Base-by-base conservation (phyloP, 148 eudicot genomes). In the Agrostemma githago region DNA sequence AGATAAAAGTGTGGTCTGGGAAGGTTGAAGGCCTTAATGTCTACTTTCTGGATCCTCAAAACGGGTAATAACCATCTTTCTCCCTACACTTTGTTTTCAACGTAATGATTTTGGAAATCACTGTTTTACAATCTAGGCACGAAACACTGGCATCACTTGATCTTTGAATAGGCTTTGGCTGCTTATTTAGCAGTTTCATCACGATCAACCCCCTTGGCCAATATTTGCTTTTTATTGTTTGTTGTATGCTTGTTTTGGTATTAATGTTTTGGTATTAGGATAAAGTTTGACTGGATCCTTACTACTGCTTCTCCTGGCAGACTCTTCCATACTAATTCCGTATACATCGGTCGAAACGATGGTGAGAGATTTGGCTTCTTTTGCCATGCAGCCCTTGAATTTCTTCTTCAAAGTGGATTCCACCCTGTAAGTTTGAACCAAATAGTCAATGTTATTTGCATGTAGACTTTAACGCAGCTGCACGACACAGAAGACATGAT, bases 11-110 rank as follows among this genome's bases (percentile, higher is more conserved):
- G 80, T 95, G 96, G 96, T 83, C 82, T 80, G 99, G 97, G 64
- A 95, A 92, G 80, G 99, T 95, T 74, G 97, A 95, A 88, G 94
- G 97, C 65, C 82, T 95, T 67, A 69, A 92, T 82, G 99, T 95
- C 81, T 85, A 95, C 83, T 95, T 95, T 80, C 78, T 95, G 89
- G 99, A 92, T 78, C 96, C 99, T 79, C 86, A 85, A 64, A 95
- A 95, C 84, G 94, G 99, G 99, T 95, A 92, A 70, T 46, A 57
- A n/a, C n/a, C 48, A 16, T 62, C 71, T 53, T 62, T 19, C 64
- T 42, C 21, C n/a, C 46, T 21, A 26, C 17, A 9, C 66, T 58
- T 26, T 51, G 68, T 39, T 80, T 57, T 26, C 37, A 2, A 19
- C 48, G 57, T 40, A 57, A 41, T n/a, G 42, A 3, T 6, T 19